Evolutionary conservation across 805 yeast species (phyloP).

Genomic region (Metschnikowia lachancei): DNA sequence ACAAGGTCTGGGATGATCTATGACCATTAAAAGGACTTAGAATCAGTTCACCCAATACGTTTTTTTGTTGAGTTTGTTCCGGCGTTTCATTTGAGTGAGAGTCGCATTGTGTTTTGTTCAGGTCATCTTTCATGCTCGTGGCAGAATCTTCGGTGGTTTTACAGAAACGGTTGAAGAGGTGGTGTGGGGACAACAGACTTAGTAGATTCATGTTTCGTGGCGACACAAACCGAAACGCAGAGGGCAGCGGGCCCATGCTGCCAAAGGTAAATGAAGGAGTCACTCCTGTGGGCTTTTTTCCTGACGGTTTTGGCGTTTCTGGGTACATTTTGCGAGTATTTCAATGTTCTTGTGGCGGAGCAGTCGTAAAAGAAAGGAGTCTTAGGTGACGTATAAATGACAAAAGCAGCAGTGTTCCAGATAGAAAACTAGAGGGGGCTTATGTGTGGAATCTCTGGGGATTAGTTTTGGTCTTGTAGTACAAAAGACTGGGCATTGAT

Average conservation of each 20-base stretch:
- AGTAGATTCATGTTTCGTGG: slow-evolving; percentile 29
- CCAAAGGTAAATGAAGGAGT: slow-evolving; percentile 41
- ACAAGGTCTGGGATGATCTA: background rate
- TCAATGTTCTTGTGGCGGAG: background rate
- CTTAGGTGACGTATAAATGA: background rate
- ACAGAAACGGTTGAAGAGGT: slow-evolving; percentile 23
- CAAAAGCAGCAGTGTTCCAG: too few relatives aligned
- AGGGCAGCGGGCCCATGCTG: slow-evolving; percentile 39
- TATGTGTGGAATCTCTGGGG: too few relatives aligned
- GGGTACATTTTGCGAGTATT: slow-evolving; percentile 14
- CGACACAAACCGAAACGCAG: slow-evolving; percentile 36
- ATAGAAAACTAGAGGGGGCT: too few relatives aligned
- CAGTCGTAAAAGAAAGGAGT: background rate
- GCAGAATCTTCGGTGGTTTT: background rate
- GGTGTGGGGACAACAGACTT: slow-evolving; percentile 34
- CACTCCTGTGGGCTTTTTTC: slow-evolving; percentile 8
- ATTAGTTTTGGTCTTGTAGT: too few relatives aligned
- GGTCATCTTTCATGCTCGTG: background rate
- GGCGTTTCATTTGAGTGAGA: too few relatives aligned
- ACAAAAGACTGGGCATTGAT: too few relatives aligned
- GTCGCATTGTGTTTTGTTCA: too few relatives aligned
- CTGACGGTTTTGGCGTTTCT: slow-evolving; percentile 15
- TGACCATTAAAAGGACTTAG: slow-evolving; percentile 3
- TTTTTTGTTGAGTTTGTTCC: background rate
- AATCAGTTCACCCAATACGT: background rate